Conservation (phyloP, 1,139 yeast genomes). For the Yamadazyma conglobata region DNA sequence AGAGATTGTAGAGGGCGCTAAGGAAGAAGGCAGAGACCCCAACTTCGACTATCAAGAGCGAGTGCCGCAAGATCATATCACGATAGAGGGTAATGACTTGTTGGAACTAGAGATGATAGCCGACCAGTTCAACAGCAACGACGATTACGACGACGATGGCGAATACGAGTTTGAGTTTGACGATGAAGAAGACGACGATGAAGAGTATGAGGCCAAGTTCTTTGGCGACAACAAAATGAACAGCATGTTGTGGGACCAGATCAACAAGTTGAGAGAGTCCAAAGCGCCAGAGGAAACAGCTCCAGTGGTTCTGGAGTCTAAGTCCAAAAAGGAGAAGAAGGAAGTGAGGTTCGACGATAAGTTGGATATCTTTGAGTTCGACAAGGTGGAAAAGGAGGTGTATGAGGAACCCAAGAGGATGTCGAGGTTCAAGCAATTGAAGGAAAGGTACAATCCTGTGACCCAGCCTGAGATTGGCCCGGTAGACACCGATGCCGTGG, state of each 20-base stretch:
- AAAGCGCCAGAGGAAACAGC: conserved; percentile 3
- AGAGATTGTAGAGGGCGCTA: conserved; percentile 4
- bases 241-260: conserved; percentile 29
- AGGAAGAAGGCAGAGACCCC: conserved; percentile 5
- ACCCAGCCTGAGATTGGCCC: too few relatives aligned
- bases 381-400: conserved; percentile 41
- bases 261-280: conserved; percentile 21
- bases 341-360: conserved; percentile 49
- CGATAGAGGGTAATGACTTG: conserved; percentile 26
- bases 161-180: conserved; percentile 24
- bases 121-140: conserved; percentile 43
- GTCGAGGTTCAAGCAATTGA: conserved; percentile 25
- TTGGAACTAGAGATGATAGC: conserved; percentile 47
- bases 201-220: conserved; percentile 19
- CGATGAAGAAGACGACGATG: conserved; percentile 26
- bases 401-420: conserved; percentile 35
- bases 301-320: conserved; percentile 3
- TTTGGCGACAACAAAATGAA: conserved; percentile 16
- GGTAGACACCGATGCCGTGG: too few relatives aligned
- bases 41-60: conserved; percentile 5
- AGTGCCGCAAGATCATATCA: conserved; percentile 14
- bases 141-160: conserved; percentile 27
- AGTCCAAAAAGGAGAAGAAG: conserved; percentile 29
- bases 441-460: conserved; percentile 8
- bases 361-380: conserved; percentile 57